These are phyloP conservation scores for Urochloa ruziziensis DNA, from an alignment of 176 grass and related monocot species.

Conservation along the genomic window DNA sequence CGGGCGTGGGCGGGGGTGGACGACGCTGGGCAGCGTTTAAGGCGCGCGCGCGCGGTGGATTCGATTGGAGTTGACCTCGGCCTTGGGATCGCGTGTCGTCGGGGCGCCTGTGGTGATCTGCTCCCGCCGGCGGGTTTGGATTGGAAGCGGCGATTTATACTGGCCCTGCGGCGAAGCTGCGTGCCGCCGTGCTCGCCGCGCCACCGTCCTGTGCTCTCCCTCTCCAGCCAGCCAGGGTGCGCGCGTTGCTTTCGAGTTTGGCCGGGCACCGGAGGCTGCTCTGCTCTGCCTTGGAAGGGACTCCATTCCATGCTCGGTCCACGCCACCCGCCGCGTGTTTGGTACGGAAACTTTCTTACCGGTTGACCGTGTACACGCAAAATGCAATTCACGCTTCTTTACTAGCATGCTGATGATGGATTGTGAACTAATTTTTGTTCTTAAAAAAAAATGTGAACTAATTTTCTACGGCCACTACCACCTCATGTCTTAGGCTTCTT, in stretches of 20 bases:
- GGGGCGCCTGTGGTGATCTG: not conserved
- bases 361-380: not conserved
- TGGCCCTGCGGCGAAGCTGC: not conserved
- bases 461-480: not conserved
- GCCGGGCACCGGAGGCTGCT: too few species aligned
- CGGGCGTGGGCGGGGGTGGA: not conserved
- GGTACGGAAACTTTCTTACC: not conserved
- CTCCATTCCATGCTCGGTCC: not conserved
- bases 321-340: not conserved
- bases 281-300: not conserved
- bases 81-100: conserved; percentile 15
- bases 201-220: too few species aligned
- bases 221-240: too few species aligned
- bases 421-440: not conserved
- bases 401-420: not conserved
- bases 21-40: not conserved
- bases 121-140: conserved; percentile 14
- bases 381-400: too few species aligned
- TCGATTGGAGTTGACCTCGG: conserved; percentile 33
- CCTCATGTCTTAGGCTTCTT: not conserved
- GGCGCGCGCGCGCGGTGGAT: not conserved
- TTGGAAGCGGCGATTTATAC: not conserved
- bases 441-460: too few species aligned
- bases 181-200: conserved; percentile 3
- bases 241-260: too few species aligned